Conservation (phyloP, 78 protist species). For the Neovahlkampfia damariscottae region DNA sequence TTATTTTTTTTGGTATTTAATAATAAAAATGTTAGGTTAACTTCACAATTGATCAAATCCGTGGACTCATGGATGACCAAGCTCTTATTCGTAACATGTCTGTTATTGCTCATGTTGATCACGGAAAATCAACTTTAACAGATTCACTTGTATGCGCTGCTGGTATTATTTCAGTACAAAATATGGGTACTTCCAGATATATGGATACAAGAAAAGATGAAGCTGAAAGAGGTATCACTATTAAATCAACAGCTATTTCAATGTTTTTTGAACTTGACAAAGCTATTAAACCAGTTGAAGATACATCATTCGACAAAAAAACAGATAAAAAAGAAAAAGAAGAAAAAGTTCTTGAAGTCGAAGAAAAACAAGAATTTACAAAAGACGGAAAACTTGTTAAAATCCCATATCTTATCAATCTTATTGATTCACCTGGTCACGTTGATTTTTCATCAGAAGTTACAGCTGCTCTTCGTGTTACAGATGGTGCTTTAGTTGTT, state of each 20-base stretch:
- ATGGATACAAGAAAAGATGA: conserved; percentile 95
- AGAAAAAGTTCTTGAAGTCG: no score
- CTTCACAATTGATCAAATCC: conserved; percentile 85
- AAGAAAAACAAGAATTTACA: no score
- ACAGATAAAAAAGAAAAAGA: no score
- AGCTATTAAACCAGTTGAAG: conserved; percentile 99
- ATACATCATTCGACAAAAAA: no score
- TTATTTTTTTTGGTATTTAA: no score
- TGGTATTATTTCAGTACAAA: conserved; percentile 91
- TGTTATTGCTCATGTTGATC: conserved; percentile 46
- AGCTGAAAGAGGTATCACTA: conserved; percentile 96
- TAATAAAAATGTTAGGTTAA: no score
- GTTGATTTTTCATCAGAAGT: conserved; percentile 92
- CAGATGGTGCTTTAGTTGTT: conserved; percentile 99
- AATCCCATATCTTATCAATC: conserved; percentile 34
- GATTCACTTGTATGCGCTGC: conserved; percentile 95
- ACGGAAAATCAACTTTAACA: conserved; percentile 95
- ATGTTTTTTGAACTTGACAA: conserved; percentile 86
- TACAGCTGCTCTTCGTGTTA: conserved; percentile 99
- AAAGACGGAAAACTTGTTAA: neutral
- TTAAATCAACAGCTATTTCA: conserved; percentile 96
- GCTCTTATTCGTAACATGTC: conserved; percentile 89
- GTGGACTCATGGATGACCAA: conserved; percentile 75
- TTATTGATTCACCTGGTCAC: conserved; percentile 94
- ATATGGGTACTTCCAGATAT: conserved; percentile 87